These are phyloP conservation scores for Teunomyces lycoperdinae DNA, from an alignment of 805 yeast genomes.

Conservation along the genomic window DNA sequence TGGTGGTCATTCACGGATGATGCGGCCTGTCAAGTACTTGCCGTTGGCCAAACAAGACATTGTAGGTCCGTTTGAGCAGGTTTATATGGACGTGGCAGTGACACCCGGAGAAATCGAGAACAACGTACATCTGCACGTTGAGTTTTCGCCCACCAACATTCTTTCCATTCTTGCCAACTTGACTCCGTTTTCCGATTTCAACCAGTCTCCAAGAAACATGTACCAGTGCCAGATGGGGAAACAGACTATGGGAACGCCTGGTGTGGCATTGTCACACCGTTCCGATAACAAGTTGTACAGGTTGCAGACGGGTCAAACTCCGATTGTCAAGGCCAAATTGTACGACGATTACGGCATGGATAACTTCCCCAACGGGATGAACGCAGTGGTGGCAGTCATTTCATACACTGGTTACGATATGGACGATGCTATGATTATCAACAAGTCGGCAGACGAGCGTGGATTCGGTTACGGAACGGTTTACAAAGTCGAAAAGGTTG, in stretches of 20 bases:
- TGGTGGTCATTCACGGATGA: conserved; percentile 92
- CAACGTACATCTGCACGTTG: conserved; percentile 87
- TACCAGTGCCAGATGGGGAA: conserved; percentile 99
- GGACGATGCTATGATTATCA: conserved; percentile 99
- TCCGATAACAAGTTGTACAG: conserved; percentile 93
- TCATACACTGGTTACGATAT: conserved; percentile 99
- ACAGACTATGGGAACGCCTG: conserved; percentile 99
- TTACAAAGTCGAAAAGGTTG: conserved; percentile 90
- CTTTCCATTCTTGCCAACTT: conserved; percentile 92
- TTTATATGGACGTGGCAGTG: conserved; percentile 93
- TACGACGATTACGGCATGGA: conserved; percentile 98
- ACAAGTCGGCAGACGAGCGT: conserved; percentile 95
- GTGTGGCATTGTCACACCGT: conserved; percentile 88
- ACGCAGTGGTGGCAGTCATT: conserved; percentile 98
- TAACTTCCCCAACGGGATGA: conserved; percentile 96
- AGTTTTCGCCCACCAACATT: conserved; percentile 91
- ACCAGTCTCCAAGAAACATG: conserved; percentile 99
- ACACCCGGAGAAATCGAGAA: conserved; percentile 85
- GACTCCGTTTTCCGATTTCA: conserved; percentile 97
- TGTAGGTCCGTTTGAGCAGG: conserved; percentile 97
- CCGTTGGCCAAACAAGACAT: conserved; percentile 81
- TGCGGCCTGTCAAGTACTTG: conserved; percentile 90
- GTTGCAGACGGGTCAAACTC: conserved; percentile 94
- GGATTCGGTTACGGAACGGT: conserved; percentile 98
- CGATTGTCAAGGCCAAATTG: conserved; percentile 88